Evolutionary conservation across 106 monocot species (phyloP), one percentile per base, ranked within the genome.

Genomic region (Phalaenopsis aphrodite): DNA sequence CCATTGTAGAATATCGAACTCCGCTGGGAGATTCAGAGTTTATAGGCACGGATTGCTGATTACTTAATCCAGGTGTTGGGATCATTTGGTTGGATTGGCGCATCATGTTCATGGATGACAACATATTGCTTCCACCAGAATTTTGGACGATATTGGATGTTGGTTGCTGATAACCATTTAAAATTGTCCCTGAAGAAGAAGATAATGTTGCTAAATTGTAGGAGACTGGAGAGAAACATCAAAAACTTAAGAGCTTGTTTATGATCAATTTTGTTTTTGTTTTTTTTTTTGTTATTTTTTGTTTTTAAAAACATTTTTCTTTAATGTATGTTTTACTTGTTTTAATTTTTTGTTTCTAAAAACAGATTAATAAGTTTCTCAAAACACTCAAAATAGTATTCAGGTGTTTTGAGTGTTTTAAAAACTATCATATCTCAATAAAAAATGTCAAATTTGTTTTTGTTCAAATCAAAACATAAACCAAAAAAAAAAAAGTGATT

Each of bases 51-150:
- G 82, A 75, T 73, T 88, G 86, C 76, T 76, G 75, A 88, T 88
- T 88, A 77, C 83, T 95, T 41, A 95, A 91, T 55, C 99, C 95
- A 78, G 95, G 99, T 52, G 99, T 93, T 42, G 95, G 99, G 16
- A 99, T 93, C 95, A 99, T 95, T 72, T 93, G 94, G 75, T 79
- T 95, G 67, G 87, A 83, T 77, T 86, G 88, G 21, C 85, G 85
- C 67, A 86, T 81, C 45, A 95, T 55, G 55, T 78, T 83, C 67
- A 80, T 71, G 23, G 91, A 84, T 55, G 88, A 68, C 75, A 90
- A 71, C 5, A 81, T 82, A 84, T 45, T 90, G 64, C 56, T 90
- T 49, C 81, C 83, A 55, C 85, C 81, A 65, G 85, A 82, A 78
- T 85, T 81, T 45, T 90, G 72, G 37, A 85, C 77, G 81, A 87